Conservation (phyloP, 805 yeast species). For the Lipomyces yamanashiensis region DNA sequence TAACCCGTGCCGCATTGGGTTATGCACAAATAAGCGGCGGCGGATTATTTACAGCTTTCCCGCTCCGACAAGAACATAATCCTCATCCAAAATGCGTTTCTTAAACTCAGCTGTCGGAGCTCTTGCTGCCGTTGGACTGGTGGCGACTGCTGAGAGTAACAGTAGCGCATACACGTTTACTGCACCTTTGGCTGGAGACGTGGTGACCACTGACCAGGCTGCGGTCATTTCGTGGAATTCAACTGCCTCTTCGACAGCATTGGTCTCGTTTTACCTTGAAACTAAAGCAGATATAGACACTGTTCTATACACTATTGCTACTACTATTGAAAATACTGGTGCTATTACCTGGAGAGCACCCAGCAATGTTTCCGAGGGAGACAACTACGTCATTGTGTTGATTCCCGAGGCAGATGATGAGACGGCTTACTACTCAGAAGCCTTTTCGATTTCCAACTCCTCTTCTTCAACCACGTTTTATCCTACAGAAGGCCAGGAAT, state of each 20-base stretch:
- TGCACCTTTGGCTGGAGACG: slow-evolving; percentile 4
- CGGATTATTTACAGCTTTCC: too few species aligned
- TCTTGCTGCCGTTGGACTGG: too few species aligned
- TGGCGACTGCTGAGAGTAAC: too few species aligned
- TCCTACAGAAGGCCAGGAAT: slow-evolving; percentile 5
- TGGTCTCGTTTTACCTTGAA: slow-evolving; percentile 8
- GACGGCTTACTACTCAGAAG: background rate
- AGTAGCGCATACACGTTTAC: background rate
- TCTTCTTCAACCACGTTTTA: background rate
- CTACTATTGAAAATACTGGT: slow-evolving; percentile 1
- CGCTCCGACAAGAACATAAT: too few species aligned
- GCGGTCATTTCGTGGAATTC: slow-evolving; percentile 13
- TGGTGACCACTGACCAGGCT: background rate
- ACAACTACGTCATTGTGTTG: slow-evolving; percentile 2
- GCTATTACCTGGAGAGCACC: slow-evolving; percentile 10
- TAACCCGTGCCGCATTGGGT: too few species aligned
- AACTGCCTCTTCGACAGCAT: background rate
- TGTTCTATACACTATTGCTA: slow-evolving; percentile 6
- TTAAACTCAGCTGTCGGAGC: too few species aligned
- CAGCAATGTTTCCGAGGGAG: slow-evolving; percentile 2
- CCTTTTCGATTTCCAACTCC: background rate
- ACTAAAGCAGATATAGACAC: background rate
- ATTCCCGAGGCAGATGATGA: slow-evolving; percentile 7
- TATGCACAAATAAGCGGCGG: too few species aligned
- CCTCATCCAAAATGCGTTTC: too few species aligned